phyloP scores from a whole-genome alignment of 129 eudicot species.

The Flaveria brownii region DNA sequence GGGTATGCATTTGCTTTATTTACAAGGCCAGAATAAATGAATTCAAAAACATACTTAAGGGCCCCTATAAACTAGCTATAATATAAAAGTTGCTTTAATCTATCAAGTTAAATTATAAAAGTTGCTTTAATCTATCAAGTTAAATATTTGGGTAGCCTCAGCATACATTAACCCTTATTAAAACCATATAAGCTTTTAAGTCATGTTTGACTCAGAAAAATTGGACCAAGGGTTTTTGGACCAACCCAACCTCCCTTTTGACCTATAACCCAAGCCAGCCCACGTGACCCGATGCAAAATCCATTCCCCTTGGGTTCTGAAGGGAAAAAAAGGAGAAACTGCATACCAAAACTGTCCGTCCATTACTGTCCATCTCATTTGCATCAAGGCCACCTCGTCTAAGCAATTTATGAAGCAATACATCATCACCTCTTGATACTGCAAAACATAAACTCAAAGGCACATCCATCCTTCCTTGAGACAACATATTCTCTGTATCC shows the following conservation, averaged over 20 bases:
- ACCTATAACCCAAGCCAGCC: background rate
- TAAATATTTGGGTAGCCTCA: background rate
- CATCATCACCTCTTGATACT: constrained; percentile 65
- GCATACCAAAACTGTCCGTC: constrained; percentile 71
- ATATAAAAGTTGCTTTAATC: too few species aligned
- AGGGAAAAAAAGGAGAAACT: constrained; percentile 9
- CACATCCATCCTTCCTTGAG: constrained; percentile 77
- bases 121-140: background rate
- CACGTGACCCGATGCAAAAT: background rate
- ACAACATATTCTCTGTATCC: constrained; percentile 63
- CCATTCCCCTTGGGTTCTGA: background rate
- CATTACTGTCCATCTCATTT: constrained; percentile 56
- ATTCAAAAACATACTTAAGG: too few species aligned
- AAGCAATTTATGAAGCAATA: constrained; percentile 62
- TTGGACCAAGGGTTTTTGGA: background rate
- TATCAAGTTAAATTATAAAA: too few species aligned
- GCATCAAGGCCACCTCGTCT: constrained; percentile 71
- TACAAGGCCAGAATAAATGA: too few species aligned
- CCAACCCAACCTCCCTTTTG: background rate
- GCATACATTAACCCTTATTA: background rate
- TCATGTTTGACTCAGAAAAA: background rate
- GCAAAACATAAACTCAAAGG: constrained; percentile 88
- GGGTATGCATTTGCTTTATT: background rate
- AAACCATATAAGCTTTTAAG: background rate
- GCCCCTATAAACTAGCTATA: background rate